Percentiles rank a stretch among this genome's conserved stretches.
Evolutionary conservation across 306 rosid species (phyloP).

Genomic region (Glycyrrhiza uralensis): DNA sequence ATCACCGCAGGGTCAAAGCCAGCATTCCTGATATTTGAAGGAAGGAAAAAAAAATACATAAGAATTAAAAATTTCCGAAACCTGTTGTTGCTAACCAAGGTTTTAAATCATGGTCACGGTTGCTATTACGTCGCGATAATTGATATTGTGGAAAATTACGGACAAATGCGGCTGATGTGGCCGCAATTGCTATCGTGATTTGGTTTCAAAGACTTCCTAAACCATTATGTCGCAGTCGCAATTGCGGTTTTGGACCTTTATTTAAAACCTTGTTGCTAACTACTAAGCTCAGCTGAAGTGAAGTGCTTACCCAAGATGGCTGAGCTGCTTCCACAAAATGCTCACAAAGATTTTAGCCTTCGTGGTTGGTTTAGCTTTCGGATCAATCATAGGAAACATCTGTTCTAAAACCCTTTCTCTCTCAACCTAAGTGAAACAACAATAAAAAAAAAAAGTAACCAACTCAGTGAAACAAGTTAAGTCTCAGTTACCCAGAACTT

Average conservation of each 20-base stretch:
- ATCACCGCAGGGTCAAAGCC: conserved; percentile 92
- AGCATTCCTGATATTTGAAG: conserved; percentile 65
- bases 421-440: conserved; percentile 36
- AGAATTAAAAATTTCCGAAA: background rate
- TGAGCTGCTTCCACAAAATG: conserved; percentile 91
- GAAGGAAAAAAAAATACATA: background rate
- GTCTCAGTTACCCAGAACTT: background rate
- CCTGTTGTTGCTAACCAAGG: background rate
- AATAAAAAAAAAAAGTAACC: too few relatives aligned
- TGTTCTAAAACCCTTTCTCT: conserved; percentile 55
- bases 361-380: conserved; percentile 68
- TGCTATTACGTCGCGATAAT: too few relatives aligned
- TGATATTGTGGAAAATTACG: too few relatives aligned
- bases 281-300: conserved; percentile 4
- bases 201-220: too few relatives aligned
- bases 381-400: conserved; percentile 69
- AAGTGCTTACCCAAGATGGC: conserved; percentile 75
- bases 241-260: too few relatives aligned
- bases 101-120: too few relatives aligned
- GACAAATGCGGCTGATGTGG: too few relatives aligned
- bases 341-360: conserved; percentile 73
- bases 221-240: too few relatives aligned
- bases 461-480: background rate
- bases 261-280: too few relatives aligned
- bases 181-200: too few relatives aligned